Evolutionary conservation across 805 yeast genomes (phyloP), one percentile per base, ranked within the genome.

Genomic region (Wickerhamiella shivajii): DNA sequence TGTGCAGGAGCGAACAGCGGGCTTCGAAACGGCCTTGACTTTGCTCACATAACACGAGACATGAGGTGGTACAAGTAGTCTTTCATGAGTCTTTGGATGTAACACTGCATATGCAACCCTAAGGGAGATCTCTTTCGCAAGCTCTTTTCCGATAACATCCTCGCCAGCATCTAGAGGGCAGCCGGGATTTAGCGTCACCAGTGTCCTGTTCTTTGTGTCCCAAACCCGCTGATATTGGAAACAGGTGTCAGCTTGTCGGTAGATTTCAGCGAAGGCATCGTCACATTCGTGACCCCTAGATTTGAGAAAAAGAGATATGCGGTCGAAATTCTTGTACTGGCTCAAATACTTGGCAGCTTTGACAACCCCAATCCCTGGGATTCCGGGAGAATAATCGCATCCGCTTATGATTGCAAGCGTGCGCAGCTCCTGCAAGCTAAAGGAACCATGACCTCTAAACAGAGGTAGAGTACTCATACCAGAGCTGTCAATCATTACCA

Each of bases 371-470:
- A 87, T 64, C 2, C 77, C 76, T 0, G 77, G 68, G 5, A 90
- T 61, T 0, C 99, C 98, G 35, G 71, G 71, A 0, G 95, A 80
- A 49, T 90, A 90, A 53, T 90, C 99, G 57, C 99, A 90, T 0
- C 99, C 99, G n/a, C 93, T 71, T 4, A 90, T 51, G 44, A 85
- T 76, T 2, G 94, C 97, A 56, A 81, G 69, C 26, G 73, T 61
- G 29, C 90, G 63, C 34, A 81, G 52, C 45, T 26, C 2, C 11
- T 12, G n/a, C n/a, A n/a, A n/a, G n/a, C n/a, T n/a, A n/a, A n/a
- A n/a, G n/a, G n/a, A n/a, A n/a, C n/a, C n/a, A n/a, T n/a, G n/a
- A n/a, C n/a, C n/a, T n/a, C n/a, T n/a, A 8, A 29, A 23, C 6
- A 34, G 21, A 5, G 37, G 37, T 6, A 66, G 25, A 11, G 16